These are phyloP conservation scores for Diaporthe capsici DNA, from an alignment of 2,329 filamentous ascomycete species.

Conservation along the genomic window DNA sequence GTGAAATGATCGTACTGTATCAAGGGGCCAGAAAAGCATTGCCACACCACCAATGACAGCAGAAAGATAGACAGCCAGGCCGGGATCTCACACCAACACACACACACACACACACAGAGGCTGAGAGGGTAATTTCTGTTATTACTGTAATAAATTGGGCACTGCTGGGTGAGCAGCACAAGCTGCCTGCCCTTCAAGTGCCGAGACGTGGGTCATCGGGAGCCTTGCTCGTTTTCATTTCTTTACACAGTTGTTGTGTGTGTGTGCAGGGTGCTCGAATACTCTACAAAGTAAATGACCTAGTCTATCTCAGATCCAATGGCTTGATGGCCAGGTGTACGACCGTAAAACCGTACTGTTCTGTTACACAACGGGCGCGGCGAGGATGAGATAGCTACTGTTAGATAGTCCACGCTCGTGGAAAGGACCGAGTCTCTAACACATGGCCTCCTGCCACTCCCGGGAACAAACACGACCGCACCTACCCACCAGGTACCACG, in stretches of 20 bases:
- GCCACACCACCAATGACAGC: conserved; percentile 22
- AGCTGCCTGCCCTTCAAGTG: neutral
- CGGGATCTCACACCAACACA: neutral
- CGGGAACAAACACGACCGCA: neutral
- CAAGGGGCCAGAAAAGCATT: conserved; percentile 23
- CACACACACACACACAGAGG: neutral
- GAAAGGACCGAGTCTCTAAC: neutral
- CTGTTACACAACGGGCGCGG: neutral
- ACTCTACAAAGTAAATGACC: neutral
- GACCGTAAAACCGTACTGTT: neutral
- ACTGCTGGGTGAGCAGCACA: neutral
- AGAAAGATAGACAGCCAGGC: neutral
- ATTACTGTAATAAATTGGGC: neutral
- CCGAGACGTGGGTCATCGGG: neutral
- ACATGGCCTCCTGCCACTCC: neutral
- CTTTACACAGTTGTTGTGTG: neutral
- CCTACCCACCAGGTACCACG: neutral
- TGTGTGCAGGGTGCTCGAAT: neutral
- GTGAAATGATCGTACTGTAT: conserved; percentile 18
- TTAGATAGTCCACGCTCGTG: neutral
- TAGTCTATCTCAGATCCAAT: neutral
- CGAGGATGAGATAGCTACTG: neutral
- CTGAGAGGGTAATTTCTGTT: neutral
- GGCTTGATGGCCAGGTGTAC: neutral
- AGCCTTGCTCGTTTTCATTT: neutral